A percentile compares a stretch with the other conserved stretches of the same genome.
Evolutionary conservation across 2,329 filamentous ascomycete genomes (phyloP).

Genomic region (Cucurbitaria berberidis): DNA sequence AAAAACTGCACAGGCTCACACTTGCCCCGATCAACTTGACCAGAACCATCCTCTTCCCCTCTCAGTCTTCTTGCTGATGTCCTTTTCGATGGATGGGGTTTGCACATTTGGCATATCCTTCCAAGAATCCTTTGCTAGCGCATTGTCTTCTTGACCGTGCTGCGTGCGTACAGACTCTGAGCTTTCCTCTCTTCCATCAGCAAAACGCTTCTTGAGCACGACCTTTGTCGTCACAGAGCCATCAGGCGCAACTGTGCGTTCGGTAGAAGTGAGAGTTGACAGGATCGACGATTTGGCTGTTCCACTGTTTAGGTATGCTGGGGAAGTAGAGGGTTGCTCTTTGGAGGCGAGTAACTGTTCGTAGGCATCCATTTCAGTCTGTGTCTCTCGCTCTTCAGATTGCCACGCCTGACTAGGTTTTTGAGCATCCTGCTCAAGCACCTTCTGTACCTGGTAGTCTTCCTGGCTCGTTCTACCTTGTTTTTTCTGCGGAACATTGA

Average conservation of each 20-base stretch:
- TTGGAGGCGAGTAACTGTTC: constrained; percentile 49
- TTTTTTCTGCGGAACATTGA: not conserved
- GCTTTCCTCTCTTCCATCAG: constrained; percentile 66
- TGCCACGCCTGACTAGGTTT: not conserved
- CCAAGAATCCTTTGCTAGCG: constrained; percentile 17
- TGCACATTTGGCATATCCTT: constrained; percentile 16
- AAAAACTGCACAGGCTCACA: no score
- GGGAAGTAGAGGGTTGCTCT: not conserved
- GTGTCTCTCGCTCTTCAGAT: not conserved
- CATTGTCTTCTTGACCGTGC: constrained; percentile 27
- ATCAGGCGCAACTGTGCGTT: constrained; percentile 61
- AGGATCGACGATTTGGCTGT: constrained; percentile 50
- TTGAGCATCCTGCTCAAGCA: not conserved
- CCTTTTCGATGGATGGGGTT: constrained; percentile 1
- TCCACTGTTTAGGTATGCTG: not conserved
- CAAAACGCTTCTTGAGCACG: constrained; percentile 63
- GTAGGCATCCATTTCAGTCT: constrained; percentile 61
- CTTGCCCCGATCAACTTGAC: constrained; percentile 23
- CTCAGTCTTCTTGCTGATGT: constrained; percentile 10
- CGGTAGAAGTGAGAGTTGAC: constrained; percentile 64
- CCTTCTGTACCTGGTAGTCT: not conserved
- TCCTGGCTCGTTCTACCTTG: not conserved
- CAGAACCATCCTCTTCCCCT: constrained; percentile 43
- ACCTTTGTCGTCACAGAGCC: constrained; percentile 65
- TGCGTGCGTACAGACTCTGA: constrained; percentile 60